Conservation (phyloP, 192 early-diverging fungal species). For the Coemansia sp. region DNA sequence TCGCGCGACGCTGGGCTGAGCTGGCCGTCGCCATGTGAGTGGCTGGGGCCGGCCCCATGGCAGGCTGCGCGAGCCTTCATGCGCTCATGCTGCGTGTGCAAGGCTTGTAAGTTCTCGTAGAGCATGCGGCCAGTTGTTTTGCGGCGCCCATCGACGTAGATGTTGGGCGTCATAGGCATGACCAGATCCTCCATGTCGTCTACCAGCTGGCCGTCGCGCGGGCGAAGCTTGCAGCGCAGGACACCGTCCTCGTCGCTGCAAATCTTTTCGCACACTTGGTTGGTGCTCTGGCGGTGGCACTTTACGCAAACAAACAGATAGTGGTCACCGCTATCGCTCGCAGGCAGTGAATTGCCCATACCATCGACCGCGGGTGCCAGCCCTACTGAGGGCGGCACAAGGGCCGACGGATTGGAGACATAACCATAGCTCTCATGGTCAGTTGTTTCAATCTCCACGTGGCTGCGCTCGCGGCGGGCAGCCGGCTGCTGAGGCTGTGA, state of each 20-base stretch:
- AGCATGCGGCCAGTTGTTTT: conserved; percentile 54
- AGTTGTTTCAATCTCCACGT: conserved; percentile 43
- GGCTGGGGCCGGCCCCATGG: conserved; percentile 24
- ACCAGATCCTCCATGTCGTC: conserved; percentile 54
- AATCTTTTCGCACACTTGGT: conserved; percentile 53
- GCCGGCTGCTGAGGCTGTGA: background rate
- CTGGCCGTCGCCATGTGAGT: conserved; percentile 10
- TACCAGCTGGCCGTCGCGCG: conserved; percentile 33
- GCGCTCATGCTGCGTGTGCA: conserved; percentile 49
- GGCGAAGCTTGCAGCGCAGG: conserved; percentile 45
- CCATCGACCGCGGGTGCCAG: background rate
- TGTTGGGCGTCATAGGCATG: conserved; percentile 50
- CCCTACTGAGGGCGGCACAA: conserved; percentile 9
- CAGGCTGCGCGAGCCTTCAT: conserved; percentile 44
- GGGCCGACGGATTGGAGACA: conserved; percentile 43
- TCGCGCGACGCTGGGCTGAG: conserved; percentile 18
- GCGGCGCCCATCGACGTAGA: conserved; percentile 40
- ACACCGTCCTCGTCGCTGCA: conserved; percentile 53
- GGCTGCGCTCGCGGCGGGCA: conserved; percentile 26
- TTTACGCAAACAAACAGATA: conserved; percentile 53
- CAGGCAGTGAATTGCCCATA: background rate
- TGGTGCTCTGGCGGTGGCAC: conserved; percentile 51
- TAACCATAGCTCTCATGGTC: conserved; percentile 46
- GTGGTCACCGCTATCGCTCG: conserved; percentile 18
- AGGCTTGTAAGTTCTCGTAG: conserved; percentile 46